Evolutionary conservation across 1,139 yeast genomes (phyloP), one percentile per base, ranked within the genome.

Genomic region (Taphrina deformans): DNA sequence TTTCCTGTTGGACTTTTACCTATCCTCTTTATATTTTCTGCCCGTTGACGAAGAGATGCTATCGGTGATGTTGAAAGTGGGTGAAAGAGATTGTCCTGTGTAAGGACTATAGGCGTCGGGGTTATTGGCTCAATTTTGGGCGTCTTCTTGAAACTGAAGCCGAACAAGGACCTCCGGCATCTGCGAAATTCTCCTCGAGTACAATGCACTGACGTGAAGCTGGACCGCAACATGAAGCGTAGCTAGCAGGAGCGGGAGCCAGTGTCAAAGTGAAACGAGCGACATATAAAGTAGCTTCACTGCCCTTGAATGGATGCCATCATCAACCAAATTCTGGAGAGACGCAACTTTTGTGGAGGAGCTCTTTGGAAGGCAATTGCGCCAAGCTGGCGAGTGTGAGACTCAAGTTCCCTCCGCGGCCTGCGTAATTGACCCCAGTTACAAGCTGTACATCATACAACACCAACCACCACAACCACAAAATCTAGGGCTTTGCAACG

Each of bases 1-100:
- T 86, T 83, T 27, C 85, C 81, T 0, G 98, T 91, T 0, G 98
- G 98, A 76, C 99, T 93, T 72, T 83, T 83, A 6, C 97, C 98
- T 69, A 86, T 81, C 26, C 96, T 88, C 75, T 92, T 83, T 69
- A 93, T 93, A 68, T 86, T 84, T 16, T 96, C 97, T 0, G 98
- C 98, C 67, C 98, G 83, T 68, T 90, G 88, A 69, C 98, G 84
- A 67, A 93, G 80, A 70, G 89, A 97, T 67, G 88, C 89, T 48
- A 86, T 83, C 1, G 98, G 98, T 1, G 97, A 89, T 69, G 88
- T 86, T 73, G 92, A 98, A 97, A 98, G 92, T 27, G 84, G 83
- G 72, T 85, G 88, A 74, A 88, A 86, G 70, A 90, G 78, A 75
- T 86, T 86, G 71, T 83, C 87, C 23, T 80, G 80, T 0, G 88